A percentile compares a stretch with the other conserved stretches of the same genome.
Evolutionary conservation across 441 rosid species (phyloP).

Genomic region (Pelargonium australe): DNA sequence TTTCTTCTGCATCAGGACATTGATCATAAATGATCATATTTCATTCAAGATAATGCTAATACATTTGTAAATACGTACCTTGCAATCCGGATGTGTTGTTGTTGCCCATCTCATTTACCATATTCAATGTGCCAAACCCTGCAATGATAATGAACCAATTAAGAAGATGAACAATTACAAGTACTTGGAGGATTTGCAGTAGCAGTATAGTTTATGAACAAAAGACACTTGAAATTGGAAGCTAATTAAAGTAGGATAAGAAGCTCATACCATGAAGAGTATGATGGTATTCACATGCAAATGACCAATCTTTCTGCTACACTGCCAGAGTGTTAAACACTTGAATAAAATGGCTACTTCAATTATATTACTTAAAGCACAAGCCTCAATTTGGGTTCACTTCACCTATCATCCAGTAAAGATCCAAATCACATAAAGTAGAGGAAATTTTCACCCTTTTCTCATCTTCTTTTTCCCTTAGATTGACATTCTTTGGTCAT

Average conservation of each 20-base stretch:
- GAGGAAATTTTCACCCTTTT: constrained; percentile 1
- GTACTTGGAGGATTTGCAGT: constrained; percentile 16
- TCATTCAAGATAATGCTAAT: not conserved
- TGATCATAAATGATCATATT: constrained; percentile 1
- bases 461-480: constrained; percentile 12
- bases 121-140: constrained; percentile 33
- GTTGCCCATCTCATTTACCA: constrained; percentile 87
- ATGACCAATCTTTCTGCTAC: constrained; percentile 21
- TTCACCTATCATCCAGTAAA: constrained; percentile 32
- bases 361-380: constrained; percentile 38
- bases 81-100: constrained; percentile 51
- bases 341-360: constrained; percentile 21
- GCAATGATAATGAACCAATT: constrained; percentile 34
- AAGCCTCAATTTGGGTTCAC: constrained; percentile 24
- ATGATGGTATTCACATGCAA: constrained; percentile 37
- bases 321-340: constrained; percentile 33
- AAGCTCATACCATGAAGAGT: constrained; percentile 29
- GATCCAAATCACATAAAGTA: constrained; percentile 23
- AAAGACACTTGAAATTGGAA: constrained; percentile 13
- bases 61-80: constrained; percentile 25
- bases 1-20: constrained; percentile 27
- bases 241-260: constrained; percentile 9
- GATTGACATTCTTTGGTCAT: constrained; percentile 22
- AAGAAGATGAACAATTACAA: constrained; percentile 20
- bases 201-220: constrained; percentile 18